A percentile compares a stretch with the other conserved stretches of the same genome.
phyloP scores from a whole-genome alignment of 2,329 filamentous ascomycete species.

The Colletotrichum higginsianum region DNA sequence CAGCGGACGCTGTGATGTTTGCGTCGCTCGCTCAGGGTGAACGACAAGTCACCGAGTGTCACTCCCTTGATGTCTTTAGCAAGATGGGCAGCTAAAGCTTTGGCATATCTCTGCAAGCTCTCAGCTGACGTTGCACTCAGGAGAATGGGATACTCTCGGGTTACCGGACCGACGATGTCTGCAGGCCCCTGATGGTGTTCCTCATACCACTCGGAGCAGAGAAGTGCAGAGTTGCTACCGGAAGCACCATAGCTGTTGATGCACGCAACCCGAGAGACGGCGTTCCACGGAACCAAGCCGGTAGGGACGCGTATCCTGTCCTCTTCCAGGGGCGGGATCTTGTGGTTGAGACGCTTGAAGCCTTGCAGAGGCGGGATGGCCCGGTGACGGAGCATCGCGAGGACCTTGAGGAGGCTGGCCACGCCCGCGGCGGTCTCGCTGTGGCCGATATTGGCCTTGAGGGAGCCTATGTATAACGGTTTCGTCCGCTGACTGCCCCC shows the following conservation, averaged over 20 bases:
- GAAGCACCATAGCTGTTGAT: conserved; percentile 57
- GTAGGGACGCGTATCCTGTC: not conserved
- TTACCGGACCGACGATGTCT: not conserved
- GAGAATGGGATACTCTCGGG: not conserved
- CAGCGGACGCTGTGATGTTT: not conserved
- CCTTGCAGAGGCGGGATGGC: conserved; percentile 46
- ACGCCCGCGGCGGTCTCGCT: conserved; percentile 40
- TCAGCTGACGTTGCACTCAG: not conserved
- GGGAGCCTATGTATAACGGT: conserved; percentile 4
- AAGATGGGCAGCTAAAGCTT: not conserved
- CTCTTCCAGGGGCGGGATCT: conserved; percentile 43
- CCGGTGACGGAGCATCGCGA: not conserved
- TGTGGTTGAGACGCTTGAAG: conserved; percentile 48
- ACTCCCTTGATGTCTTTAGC: not conserved
- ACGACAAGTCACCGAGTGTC: not conserved
- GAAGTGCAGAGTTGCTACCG: conserved; percentile 52
- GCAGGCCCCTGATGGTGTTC: not conserved
- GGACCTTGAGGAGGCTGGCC: conserved; percentile 32
- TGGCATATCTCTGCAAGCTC: not conserved
- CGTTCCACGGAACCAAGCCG: conserved; percentile 43
- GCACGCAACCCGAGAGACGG: conserved; percentile 44
- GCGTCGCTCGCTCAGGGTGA: not conserved
- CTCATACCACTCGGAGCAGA: conserved; percentile 42
- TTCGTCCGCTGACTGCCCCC: not conserved
- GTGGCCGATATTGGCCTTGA: conserved; percentile 42